A percentile compares a stretch with the other conserved stretches of the same genome.
Evolutionary conservation across 305 asterid species (phyloP).

Genomic region (Fraxinus nigra): DNA sequence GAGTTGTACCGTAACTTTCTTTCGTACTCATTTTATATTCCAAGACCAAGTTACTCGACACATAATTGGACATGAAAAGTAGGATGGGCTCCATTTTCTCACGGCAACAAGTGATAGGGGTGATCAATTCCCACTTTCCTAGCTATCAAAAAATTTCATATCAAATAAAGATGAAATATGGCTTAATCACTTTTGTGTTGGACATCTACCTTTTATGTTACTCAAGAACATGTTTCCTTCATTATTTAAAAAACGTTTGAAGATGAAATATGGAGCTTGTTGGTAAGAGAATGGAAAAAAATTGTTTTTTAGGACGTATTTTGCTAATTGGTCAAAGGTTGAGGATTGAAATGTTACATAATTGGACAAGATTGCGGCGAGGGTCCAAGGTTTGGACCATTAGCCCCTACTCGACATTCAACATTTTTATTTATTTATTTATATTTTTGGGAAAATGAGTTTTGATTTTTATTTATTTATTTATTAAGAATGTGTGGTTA

Average conservation of each 20-base stretch:
- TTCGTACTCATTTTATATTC: background rate
- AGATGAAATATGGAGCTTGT: too few species aligned
- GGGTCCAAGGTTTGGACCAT: background rate
- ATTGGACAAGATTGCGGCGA: background rate
- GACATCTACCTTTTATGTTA: background rate
- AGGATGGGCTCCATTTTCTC: background rate
- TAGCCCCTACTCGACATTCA: too few species aligned
- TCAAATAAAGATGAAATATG: conserved; percentile 3
- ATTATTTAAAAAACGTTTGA: background rate
- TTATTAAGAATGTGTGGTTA: too few species aligned
- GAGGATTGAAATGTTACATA: background rate
- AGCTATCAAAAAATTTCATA: background rate
- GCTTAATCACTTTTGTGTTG: background rate
- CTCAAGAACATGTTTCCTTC: background rate
- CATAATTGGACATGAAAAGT: conserved; percentile 15
- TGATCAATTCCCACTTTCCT: background rate
- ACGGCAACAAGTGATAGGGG: background rate
- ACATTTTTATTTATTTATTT: too few species aligned
- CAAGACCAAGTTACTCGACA: background rate
- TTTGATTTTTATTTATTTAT: too few species aligned
- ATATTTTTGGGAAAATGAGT: too few species aligned
- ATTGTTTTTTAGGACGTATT: background rate
- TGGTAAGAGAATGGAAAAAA: background rate
- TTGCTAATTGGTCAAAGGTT: background rate
- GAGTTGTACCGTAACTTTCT: background rate